phyloP scores from a whole-genome alignment of 441 rosid genomes.

The Pelargonium exstipulatum region DNA sequence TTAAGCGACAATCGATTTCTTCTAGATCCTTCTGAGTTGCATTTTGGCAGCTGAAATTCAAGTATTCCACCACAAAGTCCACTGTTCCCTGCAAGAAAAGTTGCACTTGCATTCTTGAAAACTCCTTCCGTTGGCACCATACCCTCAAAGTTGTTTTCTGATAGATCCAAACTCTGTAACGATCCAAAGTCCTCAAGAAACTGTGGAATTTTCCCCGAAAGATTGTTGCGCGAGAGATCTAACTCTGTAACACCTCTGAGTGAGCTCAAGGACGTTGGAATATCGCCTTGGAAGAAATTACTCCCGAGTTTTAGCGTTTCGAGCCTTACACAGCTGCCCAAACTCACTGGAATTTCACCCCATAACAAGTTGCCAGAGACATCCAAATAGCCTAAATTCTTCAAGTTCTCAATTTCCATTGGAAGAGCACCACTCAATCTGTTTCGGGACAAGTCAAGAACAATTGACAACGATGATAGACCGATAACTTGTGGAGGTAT shows the following conservation, averaged over 20 bases:
- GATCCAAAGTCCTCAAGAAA: slow-evolving; percentile 7
- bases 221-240: slow-evolving; percentile 23
- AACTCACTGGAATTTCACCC: slow-evolving; percentile 19
- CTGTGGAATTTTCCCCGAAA: slow-evolving; percentile 23
- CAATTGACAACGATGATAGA: neutral
- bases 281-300: slow-evolving; percentile 24
- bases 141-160: slow-evolving; percentile 24
- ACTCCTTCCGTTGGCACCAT: slow-evolving; percentile 21
- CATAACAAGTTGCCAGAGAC: slow-evolving; percentile 17
- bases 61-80: slow-evolving; percentile 30
- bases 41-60: slow-evolving; percentile 18
- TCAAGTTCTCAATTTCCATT: slow-evolving; percentile 1
- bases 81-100: slow-evolving; percentile 15
- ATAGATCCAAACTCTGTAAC: slow-evolving; percentile 14
- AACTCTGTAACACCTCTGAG: slow-evolving; percentile 19
- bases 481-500: slow-evolving; percentile 14
- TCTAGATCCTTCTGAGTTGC: neutral
- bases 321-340: slow-evolving; percentile 17
- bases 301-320: slow-evolving; percentile 17
- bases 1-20: too few relatives aligned
- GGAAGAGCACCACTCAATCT: slow-evolving; percentile 18
- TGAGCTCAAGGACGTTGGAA: slow-evolving; percentile 16
- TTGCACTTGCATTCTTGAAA: neutral
- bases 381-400: neutral
- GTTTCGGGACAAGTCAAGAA: neutral